Base-by-base conservation (phyloP, 108 stramenopile species). In the Conticribra weissflogii region DNA sequence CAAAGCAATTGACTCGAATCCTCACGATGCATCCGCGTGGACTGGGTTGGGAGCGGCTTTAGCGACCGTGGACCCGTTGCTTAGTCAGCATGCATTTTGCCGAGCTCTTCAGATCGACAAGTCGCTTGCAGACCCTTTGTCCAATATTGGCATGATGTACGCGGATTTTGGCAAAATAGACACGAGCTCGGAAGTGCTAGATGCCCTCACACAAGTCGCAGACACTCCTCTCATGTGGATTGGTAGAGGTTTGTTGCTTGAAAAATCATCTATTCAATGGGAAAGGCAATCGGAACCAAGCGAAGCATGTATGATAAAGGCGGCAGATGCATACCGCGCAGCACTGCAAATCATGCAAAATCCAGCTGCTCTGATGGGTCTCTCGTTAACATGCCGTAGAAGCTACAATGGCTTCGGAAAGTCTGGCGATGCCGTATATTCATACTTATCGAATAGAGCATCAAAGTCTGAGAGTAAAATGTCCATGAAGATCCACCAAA, bases 171-270 rank as follows among this genome's bases (percentile, higher is more conserved):
- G 71, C 18, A 69, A 58, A 36, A 53, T 65, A 28, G 58, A 62
- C 22, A 69, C 77, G 21, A 83, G 84, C 34, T 53, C 63, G 14
- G 72, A 70, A 51, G 55, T 83, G 5, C 71, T 86, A 52, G 84
- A 91, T 41, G 71, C 76, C 3, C 58, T 91, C 41, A 88, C 90
- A 17, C 82, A 88, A 59, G 81, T 83, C 47, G 85, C 82, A 27
- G 90, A 91, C 58, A 87, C 86, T 41, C 87, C 90, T 2, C 71
- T 88, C 68, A 91, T 91, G 86, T 91, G 90, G 90, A 87, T 91
- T 24, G 81, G 87, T 52, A 80, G 89, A 76, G 89, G 83, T 14
- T 52, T 88, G 17, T 72, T 90, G 12, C 69, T 88, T 41, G 89
- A 90, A 55, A 75, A 69, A 18, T 30, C 81, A 54, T 74, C 74